phyloP scores from a whole-genome alignment of 345 rosid genomes.

The Camelina neglecta region DNA sequence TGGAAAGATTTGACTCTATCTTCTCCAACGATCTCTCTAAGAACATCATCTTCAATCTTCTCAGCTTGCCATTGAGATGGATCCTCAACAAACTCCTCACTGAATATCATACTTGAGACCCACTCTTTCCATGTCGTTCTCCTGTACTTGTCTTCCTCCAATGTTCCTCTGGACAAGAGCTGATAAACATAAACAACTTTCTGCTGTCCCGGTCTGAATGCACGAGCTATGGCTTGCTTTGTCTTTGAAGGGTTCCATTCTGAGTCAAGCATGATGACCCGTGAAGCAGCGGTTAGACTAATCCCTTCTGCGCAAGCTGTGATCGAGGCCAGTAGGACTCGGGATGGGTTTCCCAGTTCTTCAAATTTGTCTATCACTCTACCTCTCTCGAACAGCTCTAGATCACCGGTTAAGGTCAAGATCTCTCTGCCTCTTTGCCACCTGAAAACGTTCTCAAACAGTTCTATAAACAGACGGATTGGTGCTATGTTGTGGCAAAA shows the following conservation, averaged over 20 bases:
- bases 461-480: constrained; percentile 61
- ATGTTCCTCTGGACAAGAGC: constrained; percentile 74
- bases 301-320: constrained; percentile 97
- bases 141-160: constrained; percentile 86
- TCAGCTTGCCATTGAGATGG: constrained; percentile 91
- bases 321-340: constrained; percentile 79
- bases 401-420: constrained; percentile 79
- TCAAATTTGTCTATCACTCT: constrained; percentile 80
- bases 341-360: constrained; percentile 66
- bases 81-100: constrained; percentile 90
- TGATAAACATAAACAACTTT: constrained; percentile 94
- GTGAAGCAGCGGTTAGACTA: constrained; percentile 95
- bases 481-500: constrained; percentile 99
- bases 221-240: constrained; percentile 94
- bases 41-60: constrained; percentile 85
- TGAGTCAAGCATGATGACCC: constrained; percentile 76
- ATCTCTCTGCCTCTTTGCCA: constrained; percentile 84
- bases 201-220: constrained; percentile 91
- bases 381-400: constrained; percentile 89
- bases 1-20: constrained; percentile 86
- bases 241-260: constrained; percentile 99
- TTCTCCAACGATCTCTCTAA: constrained; percentile 86
- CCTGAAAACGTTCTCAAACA: constrained; percentile 70
- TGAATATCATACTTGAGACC: constrained; percentile 95
- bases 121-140: constrained; percentile 99